Percentiles rank a stretch among this genome's conserved stretches.
These are phyloP conservation scores for Camelina laxa DNA, from an alignment of 345 rosid genomes.

Conservation along the genomic window DNA sequence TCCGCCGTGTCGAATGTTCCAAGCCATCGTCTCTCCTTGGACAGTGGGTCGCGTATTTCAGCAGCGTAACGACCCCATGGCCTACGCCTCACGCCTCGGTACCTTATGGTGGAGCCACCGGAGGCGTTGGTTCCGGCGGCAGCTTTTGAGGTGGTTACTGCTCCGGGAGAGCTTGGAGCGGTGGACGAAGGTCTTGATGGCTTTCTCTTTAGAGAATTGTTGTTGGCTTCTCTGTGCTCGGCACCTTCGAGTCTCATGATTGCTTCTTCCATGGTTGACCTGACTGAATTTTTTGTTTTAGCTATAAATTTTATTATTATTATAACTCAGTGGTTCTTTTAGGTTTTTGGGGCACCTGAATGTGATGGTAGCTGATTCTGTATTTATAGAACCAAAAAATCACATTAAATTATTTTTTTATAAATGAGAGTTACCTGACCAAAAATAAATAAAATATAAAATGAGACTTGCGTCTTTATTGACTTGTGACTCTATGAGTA, in stretches of 20 bases:
- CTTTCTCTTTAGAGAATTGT: slow-evolving; percentile 37
- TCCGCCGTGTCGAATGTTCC: slow-evolving; percentile 98
- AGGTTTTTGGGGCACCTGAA: slow-evolving; percentile 41
- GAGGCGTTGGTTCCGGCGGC: slow-evolving; percentile 47
- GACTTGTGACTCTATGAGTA: slow-evolving; percentile 21
- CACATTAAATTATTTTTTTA: neutral
- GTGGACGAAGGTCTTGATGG: slow-evolving; percentile 39
- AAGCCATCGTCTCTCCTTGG: slow-evolving; percentile 93
- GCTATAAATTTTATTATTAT: neutral
- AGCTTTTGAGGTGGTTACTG: slow-evolving; percentile 42
- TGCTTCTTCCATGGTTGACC: slow-evolving; percentile 43
- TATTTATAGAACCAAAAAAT: slow-evolving; percentile 32
- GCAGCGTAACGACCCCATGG: slow-evolving; percentile 99
- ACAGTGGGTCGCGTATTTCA: slow-evolving; percentile 90
- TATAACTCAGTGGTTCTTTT: neutral
- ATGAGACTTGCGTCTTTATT: slow-evolving; percentile 8
- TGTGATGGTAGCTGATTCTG: slow-evolving; percentile 25
- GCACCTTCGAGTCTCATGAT: slow-evolving; percentile 43
- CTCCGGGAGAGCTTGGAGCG: slow-evolving; percentile 31
- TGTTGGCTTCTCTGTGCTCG: slow-evolving; percentile 30
- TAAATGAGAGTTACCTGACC: neutral
- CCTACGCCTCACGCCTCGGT: slow-evolving; percentile 93
- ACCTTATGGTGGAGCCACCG: slow-evolving; percentile 61
- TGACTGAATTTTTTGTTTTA: neutral
- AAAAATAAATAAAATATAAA: neutral